Percentiles rank a stretch among this genome's conserved stretches.
phyloP scores from a whole-genome alignment of 495 filamentous ascomycete genomes.

The Aspergillus baeticus region DNA sequence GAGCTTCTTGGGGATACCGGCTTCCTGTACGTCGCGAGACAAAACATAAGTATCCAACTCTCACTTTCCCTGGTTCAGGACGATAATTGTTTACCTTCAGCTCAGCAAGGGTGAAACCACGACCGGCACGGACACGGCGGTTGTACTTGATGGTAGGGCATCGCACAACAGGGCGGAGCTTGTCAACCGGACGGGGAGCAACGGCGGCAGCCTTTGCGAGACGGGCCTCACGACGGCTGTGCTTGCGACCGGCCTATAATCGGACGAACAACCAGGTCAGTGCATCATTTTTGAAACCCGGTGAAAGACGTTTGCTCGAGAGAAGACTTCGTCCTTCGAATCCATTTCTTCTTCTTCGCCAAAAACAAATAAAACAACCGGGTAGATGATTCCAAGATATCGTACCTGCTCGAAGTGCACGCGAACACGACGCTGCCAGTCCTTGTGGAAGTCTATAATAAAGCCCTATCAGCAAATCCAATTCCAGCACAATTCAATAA shows the following conservation, averaged over 20 bases:
- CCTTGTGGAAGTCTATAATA: slow-evolving; percentile 93
- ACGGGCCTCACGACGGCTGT: slow-evolving; percentile 83
- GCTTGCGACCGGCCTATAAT: slow-evolving; percentile 88
- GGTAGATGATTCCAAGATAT: slow-evolving; percentile 18
- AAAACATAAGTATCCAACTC: slow-evolving; percentile 2
- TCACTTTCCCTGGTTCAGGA: background rate
- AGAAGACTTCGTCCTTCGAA: too few species aligned
- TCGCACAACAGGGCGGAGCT: slow-evolving; percentile 90
- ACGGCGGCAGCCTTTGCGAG: slow-evolving; percentile 87
- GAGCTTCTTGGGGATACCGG: slow-evolving; percentile 90
- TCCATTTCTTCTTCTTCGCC: too few species aligned
- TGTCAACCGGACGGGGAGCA: slow-evolving; percentile 95
- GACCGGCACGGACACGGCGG: slow-evolving; percentile 92
- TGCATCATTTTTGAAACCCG: slow-evolving; percentile 21
- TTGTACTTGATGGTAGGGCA: slow-evolving; percentile 98
- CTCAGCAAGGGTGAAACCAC: slow-evolving; percentile 95
- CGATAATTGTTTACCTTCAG: slow-evolving; percentile 73
- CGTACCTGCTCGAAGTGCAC: slow-evolving; percentile 99
- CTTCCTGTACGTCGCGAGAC: slow-evolving; percentile 59
- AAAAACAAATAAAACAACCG: background rate
- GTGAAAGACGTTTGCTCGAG: slow-evolving; percentile 14
- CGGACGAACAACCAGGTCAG: background rate
- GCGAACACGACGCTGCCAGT: slow-evolving; percentile 98
- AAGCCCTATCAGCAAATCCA: slow-evolving; percentile 29
- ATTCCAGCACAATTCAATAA: slow-evolving; percentile 12